Conservation (phyloP, 2,329 filamentous ascomycete genomes). For the Lecanicillium sp. region DNA sequence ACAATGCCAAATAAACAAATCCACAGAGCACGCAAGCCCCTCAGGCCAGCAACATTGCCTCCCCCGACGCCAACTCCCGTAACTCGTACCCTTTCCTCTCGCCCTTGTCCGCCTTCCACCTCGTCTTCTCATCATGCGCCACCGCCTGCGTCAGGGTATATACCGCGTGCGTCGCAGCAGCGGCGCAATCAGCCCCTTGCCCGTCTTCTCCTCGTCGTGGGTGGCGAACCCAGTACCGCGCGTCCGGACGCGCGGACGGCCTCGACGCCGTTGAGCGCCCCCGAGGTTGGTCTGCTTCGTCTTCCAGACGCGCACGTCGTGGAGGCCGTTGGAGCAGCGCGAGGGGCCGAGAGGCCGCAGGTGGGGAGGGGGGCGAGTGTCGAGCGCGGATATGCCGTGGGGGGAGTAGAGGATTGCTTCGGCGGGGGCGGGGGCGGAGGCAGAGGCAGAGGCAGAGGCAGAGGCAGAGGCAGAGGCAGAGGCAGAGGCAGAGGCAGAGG, state of each 20-base stretch:
- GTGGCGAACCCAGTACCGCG: constrained; percentile 60
- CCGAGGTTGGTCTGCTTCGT: constrained; percentile 57
- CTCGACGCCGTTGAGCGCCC: constrained; percentile 53
- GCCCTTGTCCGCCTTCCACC: constrained; percentile 19
- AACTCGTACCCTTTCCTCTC: constrained; percentile 40
- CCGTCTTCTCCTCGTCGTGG: constrained; percentile 58
- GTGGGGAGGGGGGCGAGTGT: constrained; percentile 29
- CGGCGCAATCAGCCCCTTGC: constrained; percentile 49
- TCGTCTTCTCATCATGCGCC: constrained; percentile 27
- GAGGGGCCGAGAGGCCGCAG: constrained; percentile 31
- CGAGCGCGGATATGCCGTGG: constrained; percentile 50
- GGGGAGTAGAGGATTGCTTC: constrained; percentile 60
- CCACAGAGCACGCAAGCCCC: no score
- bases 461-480: constrained; percentile 32
- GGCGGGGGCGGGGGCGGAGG: constrained; percentile 19
- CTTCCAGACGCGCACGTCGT: constrained; percentile 49
- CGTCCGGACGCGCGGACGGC: constrained; percentile 45
- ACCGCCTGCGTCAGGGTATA: constrained; percentile 37
- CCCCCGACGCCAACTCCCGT: constrained; percentile 49
- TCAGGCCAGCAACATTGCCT: constrained; percentile 47
- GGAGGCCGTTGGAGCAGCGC: constrained; percentile 57
- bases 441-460: constrained; percentile 54
- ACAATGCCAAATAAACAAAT: no score
- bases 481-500: constrained; percentile 20
- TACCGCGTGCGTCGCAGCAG: constrained; percentile 42